Percentiles rank a stretch among this genome's conserved stretches.
phyloP scores from a whole-genome alignment of 2,329 filamentous ascomycete genomes.

The Pyrenophora graminea region DNA sequence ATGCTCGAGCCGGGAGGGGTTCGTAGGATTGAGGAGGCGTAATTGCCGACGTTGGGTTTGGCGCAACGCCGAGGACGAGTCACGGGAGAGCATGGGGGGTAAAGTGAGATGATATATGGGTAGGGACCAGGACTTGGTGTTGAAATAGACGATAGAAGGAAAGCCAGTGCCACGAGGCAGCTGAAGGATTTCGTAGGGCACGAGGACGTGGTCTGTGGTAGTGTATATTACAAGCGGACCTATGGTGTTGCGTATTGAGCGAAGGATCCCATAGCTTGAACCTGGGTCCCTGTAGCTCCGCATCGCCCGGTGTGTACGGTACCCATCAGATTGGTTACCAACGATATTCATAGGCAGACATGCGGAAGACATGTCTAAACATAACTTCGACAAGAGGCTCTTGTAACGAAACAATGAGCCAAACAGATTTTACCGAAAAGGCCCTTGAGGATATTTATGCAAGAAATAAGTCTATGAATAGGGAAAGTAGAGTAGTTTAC shows the following conservation, averaged over 20 bases:
- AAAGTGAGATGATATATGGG: not conserved
- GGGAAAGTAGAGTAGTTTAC: slow-evolving; percentile 12
- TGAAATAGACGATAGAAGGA: not conserved
- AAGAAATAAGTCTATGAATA: slow-evolving; percentile 3
- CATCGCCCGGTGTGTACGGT: not conserved
- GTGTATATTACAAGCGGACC: slow-evolving; percentile 8
- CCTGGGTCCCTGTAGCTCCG: not conserved
- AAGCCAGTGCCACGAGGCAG: not conserved
- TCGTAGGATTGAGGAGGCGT: not conserved
- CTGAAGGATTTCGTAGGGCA: not conserved
- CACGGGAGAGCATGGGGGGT: not conserved
- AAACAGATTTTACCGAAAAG: not conserved
- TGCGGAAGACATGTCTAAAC: not conserved
- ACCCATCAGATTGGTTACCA: not conserved
- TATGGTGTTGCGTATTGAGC: slow-evolving; percentile 6
- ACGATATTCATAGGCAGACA: slow-evolving; percentile 12
- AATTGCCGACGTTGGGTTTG: not conserved
- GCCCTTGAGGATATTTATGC: not conserved
- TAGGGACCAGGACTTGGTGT: not conserved
- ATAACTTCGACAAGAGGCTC: not conserved
- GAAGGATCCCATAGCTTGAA: not conserved
- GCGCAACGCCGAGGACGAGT: not conserved
- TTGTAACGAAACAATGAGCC: not conserved
- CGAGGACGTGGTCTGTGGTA: slow-evolving; percentile 3
- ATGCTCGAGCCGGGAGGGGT: not conserved